Evolutionary conservation across 1,284 basidiomycete genomes (phyloP), one percentile per base, ranked within the genome.

Genomic region (Rhodotorula sp.): DNA sequence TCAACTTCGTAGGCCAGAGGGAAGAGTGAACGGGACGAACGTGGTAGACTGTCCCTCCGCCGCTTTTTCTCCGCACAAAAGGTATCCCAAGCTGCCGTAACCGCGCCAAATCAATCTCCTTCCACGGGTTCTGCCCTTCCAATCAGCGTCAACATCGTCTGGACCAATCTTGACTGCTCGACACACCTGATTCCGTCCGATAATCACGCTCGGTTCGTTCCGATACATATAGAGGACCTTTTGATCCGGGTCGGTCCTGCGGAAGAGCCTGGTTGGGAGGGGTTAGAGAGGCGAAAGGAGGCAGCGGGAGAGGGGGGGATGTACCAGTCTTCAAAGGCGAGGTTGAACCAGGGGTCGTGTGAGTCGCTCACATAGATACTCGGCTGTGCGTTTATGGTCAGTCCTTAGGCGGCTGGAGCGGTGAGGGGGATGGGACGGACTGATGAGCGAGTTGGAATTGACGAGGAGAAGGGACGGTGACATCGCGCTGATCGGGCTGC

Each of bases 21-120:
- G 19, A 10, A 10, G 10, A 29, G 24, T 4, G 46, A 13, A 13
- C 10, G 29, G 44, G 32, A 84, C 90, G 60, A 80, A 94, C 94
- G 82, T 98, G 94, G 79, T 93, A 99, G 6, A 99, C 96, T 0
- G 96, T 91, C 11, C 96, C 96, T n/a, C 96, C 96, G 19, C 96
- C 96, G 74, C 92, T 94, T 67, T 91, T 84, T 70, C 96, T 84
- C 55, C 95, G 85, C 48, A 99, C 86, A 76, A 94, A 89, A 0
- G 91, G 90, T 17, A 95, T 84, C 4, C 82, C 82, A n/a, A 83
- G 80, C 13, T 80, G 76, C 17, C 80, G 77, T 39, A 90, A 83
- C 13, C 85, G 82, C 4, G 79, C 76, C 57, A 90, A 83, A 77
- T 96, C 94, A 69, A 94, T 88, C 81, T 99, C 96, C 79, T 92